Base-by-base conservation (phyloP, 129 eudicot species). In the Flaveria ramosissima region DNA sequence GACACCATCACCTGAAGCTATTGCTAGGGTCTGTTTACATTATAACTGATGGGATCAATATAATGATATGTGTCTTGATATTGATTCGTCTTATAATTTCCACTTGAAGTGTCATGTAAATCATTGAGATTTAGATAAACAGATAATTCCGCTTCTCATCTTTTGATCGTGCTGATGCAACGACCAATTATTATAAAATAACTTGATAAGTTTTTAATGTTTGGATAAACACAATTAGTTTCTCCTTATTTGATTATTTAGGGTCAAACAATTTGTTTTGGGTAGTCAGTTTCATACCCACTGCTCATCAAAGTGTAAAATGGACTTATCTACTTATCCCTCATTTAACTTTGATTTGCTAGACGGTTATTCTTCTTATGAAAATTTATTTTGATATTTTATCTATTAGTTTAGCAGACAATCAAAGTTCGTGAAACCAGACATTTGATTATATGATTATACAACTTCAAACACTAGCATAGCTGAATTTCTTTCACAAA, bases 1-100 rank as follows among this genome's bases (percentile, higher is more conserved):
- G 50, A 88, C 96, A 12, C 98, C 98, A 68, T 92, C 98, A 64
- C 78, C 97, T 82, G 98, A 93, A 82, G 93, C 92, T 60, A 90
- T 93, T 62, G 89, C 91, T 13, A 87, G 98, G 97, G 98, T 93
- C 10, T 56, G 90, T 76, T 71, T 78, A 16, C 52, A 47, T 55
- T 72, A 60, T 55, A 11, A 11, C 21, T 73, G 2, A 71, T 13
- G 23, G 23, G 57, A 16, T 53, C 47, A 8, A n/a, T 32, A 36
- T 36, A 32, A 9, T 9, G 7, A 17, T 19, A 17, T 20, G 27
- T 19, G 13, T 7, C 27, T 55, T 55, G 62, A 17, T 55, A 17
- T 13, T 19, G 62, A 55, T 55, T n/a, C 2, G 2, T 55, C 62
- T 55, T 5, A 20, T 19, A 17, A 55, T 17, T 55, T 17, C 26